These are phyloP conservation scores for Oryza brachyantha DNA, from an alignment of 176 grass and related monocot genomes.

Conservation along the genomic window DNA sequence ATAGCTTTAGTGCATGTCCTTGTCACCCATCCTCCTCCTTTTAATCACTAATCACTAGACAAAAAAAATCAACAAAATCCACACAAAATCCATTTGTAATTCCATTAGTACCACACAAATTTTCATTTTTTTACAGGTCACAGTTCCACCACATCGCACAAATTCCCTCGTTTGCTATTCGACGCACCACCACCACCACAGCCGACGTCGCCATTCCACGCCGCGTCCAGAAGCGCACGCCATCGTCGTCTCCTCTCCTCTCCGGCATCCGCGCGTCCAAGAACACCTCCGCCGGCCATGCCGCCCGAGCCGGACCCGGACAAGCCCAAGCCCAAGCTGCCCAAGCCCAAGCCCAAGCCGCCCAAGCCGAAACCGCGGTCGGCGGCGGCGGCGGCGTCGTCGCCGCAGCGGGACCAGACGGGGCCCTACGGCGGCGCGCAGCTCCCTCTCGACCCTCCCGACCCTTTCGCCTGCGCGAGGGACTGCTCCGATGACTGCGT, in stretches of 20 bases:
- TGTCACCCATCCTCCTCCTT: neutral
- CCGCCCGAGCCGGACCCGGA: conserved; percentile 1
- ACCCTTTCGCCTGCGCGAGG: neutral
- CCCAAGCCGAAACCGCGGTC: too few relatives aligned
- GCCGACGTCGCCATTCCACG: conserved; percentile 1
- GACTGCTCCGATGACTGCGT: conserved; percentile 23
- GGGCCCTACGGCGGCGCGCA: neutral
- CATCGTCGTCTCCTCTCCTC: neutral
- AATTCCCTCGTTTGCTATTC: neutral
- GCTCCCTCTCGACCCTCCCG: neutral
- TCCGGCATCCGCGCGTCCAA: neutral
- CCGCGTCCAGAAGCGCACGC: neutral
- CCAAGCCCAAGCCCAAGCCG: neutral
- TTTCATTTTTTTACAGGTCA: conserved; percentile 6
- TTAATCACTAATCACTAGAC: neutral
- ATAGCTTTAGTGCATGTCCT: neutral
- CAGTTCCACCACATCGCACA: neutral
- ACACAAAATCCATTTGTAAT: neutral
- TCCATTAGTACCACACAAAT: neutral
- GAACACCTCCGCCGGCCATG: neutral
- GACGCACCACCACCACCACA: neutral
- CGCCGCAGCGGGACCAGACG: neutral
- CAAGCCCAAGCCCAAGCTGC: neutral
- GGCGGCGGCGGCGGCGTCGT: neutral
- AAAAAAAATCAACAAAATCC: neutral